Evolutionary conservation across 2,329 filamentous ascomycete genomes (phyloP), one percentile per base, ranked within the genome.

Genomic region (Apiospora aurea): DNA sequence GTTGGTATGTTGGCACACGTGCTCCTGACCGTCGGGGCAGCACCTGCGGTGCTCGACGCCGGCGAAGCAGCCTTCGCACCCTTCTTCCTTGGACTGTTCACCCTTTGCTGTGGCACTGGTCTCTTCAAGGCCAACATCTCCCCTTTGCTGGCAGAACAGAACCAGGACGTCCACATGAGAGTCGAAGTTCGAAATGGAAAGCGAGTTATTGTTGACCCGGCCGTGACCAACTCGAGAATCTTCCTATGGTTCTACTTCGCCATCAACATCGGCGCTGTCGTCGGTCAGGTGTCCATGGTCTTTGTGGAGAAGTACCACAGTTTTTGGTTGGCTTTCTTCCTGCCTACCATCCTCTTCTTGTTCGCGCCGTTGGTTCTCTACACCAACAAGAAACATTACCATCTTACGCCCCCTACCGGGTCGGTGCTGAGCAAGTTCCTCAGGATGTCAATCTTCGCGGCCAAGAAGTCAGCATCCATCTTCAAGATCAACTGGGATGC

Each of bases 51-150:
- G 67, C 91, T 94, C 67, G 82, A 88, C 64, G 82, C 88, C 74
- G 82, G 83, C 47, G 86, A 90, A 21, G 84, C 85, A 16, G 85
- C 91, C 0, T 88, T 69, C 43, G 68, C 68, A 14, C 68, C 68
- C 34, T 69, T 69, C 47, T 69, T 69, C 68, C 68, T 69, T 38
- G 68, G 68, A 11, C 47, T 69, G 16, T 69, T 69, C 34, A 53
- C 47, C 14, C 49, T 69, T 11, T 69, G 44, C 77, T 87, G 46
- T 43, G 93, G 93, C 61, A 94, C 92, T 1, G 93, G 93, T 74
- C 92, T 93, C 77, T 94, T 95, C 88, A 96, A 95, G 85, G 89
- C 91, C 74, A 95, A 95, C 78, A 92, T 95, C 61, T 90, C 91
- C 0, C 91, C 92, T 0, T 83, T 94, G 24, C 88, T 94, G 71